A percentile compares a stretch with the other conserved stretches of the same genome.
Evolutionary conservation across 1,284 basidiomycete genomes (phyloP).

Genomic region (Caloboletus firmus): DNA sequence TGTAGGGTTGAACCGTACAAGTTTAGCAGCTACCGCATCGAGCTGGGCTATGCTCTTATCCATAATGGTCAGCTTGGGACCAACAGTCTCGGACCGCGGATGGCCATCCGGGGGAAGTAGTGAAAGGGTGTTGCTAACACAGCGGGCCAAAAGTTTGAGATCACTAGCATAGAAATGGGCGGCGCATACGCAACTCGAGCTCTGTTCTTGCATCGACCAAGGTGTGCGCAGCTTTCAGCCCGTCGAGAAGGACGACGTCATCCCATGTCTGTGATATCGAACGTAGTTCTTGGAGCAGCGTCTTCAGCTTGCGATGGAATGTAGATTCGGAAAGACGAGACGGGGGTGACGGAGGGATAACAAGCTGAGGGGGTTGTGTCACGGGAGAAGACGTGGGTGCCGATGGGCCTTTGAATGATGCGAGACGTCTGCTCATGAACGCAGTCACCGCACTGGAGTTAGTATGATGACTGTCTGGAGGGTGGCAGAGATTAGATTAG

Average conservation of each 20-base stretch:
- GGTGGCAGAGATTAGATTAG: constrained; percentile 33
- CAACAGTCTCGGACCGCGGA: constrained; percentile 57
- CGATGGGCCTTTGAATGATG: constrained; percentile 76
- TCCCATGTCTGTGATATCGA: constrained; percentile 69
- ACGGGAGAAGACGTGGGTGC: constrained; percentile 68
- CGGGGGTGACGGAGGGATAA: constrained; percentile 49
- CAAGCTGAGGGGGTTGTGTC: constrained; percentile 38
- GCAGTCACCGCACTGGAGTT: too few species aligned
- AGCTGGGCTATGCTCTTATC: constrained; percentile 61
- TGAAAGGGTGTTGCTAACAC: constrained; percentile 59
- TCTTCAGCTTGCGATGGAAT: constrained; percentile 68
- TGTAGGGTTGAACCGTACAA: constrained; percentile 45
- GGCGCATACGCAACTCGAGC: constrained; percentile 58
- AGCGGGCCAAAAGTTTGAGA: not conserved
- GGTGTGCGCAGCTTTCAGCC: constrained; percentile 60
- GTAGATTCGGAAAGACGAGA: constrained; percentile 61
- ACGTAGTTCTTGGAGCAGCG: constrained; percentile 61
- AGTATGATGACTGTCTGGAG: too few species aligned
- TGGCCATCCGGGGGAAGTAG: constrained; percentile 49
- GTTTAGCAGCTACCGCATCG: constrained; percentile 57
- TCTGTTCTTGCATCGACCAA: constrained; percentile 75
- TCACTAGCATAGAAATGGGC: not conserved
- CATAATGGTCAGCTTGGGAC: constrained; percentile 65
- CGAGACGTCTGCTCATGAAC: constrained; percentile 50
- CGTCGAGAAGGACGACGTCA: constrained; percentile 71